Conservation (phyloP, 352 stramenopile genomes). For the Phytopythium aichiense region DNA sequence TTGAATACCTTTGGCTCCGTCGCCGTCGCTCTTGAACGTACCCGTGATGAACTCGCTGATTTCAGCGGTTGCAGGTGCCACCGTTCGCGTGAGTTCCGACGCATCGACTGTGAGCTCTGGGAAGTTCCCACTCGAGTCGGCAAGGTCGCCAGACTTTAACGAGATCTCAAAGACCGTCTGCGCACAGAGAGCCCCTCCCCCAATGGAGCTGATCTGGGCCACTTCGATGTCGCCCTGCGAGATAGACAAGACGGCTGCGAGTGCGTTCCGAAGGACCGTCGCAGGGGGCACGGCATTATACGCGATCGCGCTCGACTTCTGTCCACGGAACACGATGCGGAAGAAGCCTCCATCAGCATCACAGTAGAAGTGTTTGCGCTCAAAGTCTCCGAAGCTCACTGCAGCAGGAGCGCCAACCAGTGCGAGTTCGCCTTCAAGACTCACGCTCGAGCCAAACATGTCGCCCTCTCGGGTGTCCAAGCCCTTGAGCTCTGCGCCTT, state of each 20-base stretch:
- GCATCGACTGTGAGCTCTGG: conserved; percentile 48
- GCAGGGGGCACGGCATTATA: conserved; percentile 44
- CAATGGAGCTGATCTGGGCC: conserved; percentile 32
- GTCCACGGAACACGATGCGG: conserved; percentile 51
- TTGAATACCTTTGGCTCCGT: conserved; percentile 56
- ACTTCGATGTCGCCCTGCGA: conserved; percentile 50
- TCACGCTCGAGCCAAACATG: conserved; percentile 73
- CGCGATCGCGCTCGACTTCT: conserved; percentile 44
- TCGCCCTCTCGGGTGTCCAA: conserved; percentile 60
- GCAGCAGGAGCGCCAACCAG: conserved; percentile 64
- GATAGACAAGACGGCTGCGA: conserved; percentile 58
- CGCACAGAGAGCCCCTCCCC: conserved; percentile 29
- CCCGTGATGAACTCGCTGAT: conserved; percentile 54
- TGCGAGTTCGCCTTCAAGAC: conserved; percentile 39
- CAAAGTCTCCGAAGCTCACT: conserved; percentile 66
- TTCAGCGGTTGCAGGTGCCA: conserved; percentile 18
- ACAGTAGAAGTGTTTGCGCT: conserved; percentile 68
- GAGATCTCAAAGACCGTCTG: conserved; percentile 46
- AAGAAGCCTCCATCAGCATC: conserved; percentile 73
- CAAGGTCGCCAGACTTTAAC: conserved; percentile 53
- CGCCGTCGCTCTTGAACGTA: conserved; percentile 57
- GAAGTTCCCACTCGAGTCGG: conserved; percentile 52
- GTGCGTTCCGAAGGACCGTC: conserved; percentile 36
- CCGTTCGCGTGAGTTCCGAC: conserved; percentile 34
- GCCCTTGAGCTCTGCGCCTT: conserved; percentile 48